Evolutionary conservation across 2,329 filamentous ascomycete species (phyloP).

Genomic region (Pseudovirgaria hyperparasitica): DNA sequence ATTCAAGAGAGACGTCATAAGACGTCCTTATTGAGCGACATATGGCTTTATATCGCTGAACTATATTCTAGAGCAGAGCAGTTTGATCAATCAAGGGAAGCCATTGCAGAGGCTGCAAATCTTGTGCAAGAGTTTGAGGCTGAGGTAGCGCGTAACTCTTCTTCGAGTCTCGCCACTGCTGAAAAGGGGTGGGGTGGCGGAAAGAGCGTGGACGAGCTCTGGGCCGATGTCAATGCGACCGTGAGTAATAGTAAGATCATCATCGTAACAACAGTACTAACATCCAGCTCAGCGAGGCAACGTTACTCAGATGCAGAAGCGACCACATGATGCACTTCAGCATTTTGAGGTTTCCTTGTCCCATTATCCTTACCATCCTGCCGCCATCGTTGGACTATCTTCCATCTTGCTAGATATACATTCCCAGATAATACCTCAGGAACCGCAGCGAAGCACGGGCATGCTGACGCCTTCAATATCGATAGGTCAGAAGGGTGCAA

Average conservation of each 20-base stretch:
- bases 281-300: conserved; percentile 48
- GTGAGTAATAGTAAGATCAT: conserved; percentile 38
- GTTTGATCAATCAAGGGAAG: conserved; percentile 66
- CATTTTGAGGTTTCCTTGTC: conserved; percentile 75
- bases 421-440: conserved; percentile 45
- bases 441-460: conserved; percentile 34
- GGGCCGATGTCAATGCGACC: conserved; percentile 73
- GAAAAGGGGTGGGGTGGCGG: conserved; percentile 63
- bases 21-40: conserved; percentile 51
- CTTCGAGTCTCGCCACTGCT: conserved; percentile 49
- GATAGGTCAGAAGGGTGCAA: background rate
- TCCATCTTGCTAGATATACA: conserved; percentile 82
- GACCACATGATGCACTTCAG: conserved; percentile 56
- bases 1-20: conserved; percentile 42
- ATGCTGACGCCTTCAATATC: conserved; percentile 6
- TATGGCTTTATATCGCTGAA: conserved; percentile 83
- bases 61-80: conserved; percentile 76
- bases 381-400: conserved; percentile 69
- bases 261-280: conserved; percentile 5
- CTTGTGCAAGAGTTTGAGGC: conserved; percentile 59
- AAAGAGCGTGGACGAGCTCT: conserved; percentile 71
- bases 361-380: conserved; percentile 66
- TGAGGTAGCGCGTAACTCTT: conserved; percentile 49
- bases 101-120: conserved; percentile 69
- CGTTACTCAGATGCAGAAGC: conserved; percentile 48